Evolutionary conservation across 2,329 filamentous ascomycete species (phyloP), one percentile per base, ranked within the genome.

Genomic region (Claviceps sp.): DNA sequence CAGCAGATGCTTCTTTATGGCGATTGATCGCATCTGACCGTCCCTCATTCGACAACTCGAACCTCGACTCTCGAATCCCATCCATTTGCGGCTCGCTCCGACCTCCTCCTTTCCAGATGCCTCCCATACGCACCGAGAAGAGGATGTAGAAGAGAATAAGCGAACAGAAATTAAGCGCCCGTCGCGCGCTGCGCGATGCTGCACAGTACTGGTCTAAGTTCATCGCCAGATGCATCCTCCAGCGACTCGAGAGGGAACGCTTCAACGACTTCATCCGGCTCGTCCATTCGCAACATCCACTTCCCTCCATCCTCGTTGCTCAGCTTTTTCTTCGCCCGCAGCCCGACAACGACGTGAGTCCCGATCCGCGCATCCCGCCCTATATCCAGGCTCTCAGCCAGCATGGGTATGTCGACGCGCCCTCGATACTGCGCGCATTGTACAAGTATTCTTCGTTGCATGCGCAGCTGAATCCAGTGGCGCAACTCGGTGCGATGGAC

Each of bases 241-340:
- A 68, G 45, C 77, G 80, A 37, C 73, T 82, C 51, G 74, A 77
- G 43, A 61, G 68, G 34, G 72, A 75, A 40, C 67, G 67, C 53
- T 85, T 85, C 63, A 71, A 74, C 43, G 64, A 68, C 26, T 79
- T 71, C 56, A 72, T 75, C 22, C 68, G 65, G 1, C 60, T 80
- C 44, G 68, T 82, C 50, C 69, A 73, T 55, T 65, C 69, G 3
- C 72, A 76, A 56, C 66, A 78, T 56, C 77, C 76, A 1, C 65
- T 84, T 10, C 69, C 75, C 3, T 68, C 78, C 7, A 56, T 66
- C 11, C 63, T 70, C 53, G 66, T 84, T 56, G 77, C 80, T 66
- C 74, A 82, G 57, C 63, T 84, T 50, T 75, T 81, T 58, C 68
- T 85, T 42, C 73, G 73, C 24, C 81, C 81, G 2, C 71, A 72